Evolutionary conservation across 2,329 filamentous ascomycete species (phyloP).

Genomic region (Pseudogymnoascus sp.): DNA sequence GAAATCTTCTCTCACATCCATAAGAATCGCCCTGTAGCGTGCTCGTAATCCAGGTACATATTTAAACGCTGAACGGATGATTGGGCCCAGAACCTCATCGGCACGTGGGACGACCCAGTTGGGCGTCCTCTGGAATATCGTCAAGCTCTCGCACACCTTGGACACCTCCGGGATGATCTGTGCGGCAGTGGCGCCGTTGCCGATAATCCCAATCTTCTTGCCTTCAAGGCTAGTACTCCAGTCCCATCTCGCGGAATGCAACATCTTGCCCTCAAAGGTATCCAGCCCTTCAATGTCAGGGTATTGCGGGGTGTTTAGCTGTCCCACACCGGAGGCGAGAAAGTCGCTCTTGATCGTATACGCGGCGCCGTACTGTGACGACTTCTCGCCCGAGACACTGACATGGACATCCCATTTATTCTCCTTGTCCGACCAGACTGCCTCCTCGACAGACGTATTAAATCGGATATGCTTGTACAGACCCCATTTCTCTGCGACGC

Average conservation of each 20-base stretch:
- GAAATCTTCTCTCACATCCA: conserved; percentile 45
- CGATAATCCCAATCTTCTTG: conserved; percentile 50
- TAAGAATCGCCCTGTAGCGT: conserved; percentile 40
- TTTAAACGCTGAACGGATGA: conserved; percentile 15
- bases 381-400: conserved; percentile 41
- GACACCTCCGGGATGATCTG: conserved; percentile 51
- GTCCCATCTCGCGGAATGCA: conserved; percentile 52
- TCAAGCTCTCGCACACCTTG: conserved; percentile 39
- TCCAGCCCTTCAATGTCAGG: conserved; percentile 38
- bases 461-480: conserved; percentile 50
- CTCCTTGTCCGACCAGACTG: conserved; percentile 44
- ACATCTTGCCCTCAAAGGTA: conserved; percentile 36
- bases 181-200: conserved; percentile 49
- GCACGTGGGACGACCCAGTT: conserved; percentile 49
- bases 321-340: conserved; percentile 48
- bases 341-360: conserved; percentile 49
- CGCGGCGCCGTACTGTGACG: conserved; percentile 41
- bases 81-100: conserved; percentile 36
- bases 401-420: conserved; percentile 44
- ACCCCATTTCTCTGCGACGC: conserved; percentile 43
- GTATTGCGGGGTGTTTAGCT: conserved; percentile 48
- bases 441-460: conserved; percentile 43
- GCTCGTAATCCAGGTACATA: conserved; percentile 43
- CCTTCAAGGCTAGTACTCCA: conserved; percentile 45
- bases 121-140: conserved; percentile 48